Conservation (phyloP, 441 rosid genomes). For the Pelargonium myrrhifolium region DNA sequence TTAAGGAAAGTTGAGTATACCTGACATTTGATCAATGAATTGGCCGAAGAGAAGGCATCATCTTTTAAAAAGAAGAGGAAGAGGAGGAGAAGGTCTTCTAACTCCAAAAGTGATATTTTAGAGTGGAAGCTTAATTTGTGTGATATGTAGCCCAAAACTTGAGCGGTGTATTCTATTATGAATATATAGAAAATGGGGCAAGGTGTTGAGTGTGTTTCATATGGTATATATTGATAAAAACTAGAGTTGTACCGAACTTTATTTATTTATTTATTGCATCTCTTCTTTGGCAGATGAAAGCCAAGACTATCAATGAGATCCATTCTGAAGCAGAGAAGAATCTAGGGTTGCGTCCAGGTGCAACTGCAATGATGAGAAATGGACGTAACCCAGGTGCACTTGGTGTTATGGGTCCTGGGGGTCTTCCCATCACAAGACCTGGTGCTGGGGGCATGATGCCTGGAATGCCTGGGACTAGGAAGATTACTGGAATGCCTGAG, state of each 20-base stretch:
- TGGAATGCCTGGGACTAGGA: conserved; percentile 84
- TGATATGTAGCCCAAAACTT: too few relatives aligned
- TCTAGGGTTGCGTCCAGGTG: conserved; percentile 90
- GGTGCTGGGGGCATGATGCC: conserved; percentile 74
- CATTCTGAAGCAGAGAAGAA: conserved; percentile 85
- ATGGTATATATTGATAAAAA: background rate
- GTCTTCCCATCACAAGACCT: conserved; percentile 53
- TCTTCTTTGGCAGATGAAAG: conserved; percentile 52
- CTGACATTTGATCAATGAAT: too few relatives aligned
- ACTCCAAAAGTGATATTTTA: too few relatives aligned
- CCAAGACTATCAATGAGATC: conserved; percentile 82
- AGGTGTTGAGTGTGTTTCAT: too few relatives aligned
- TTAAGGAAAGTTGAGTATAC: too few relatives aligned
- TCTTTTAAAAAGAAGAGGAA: too few relatives aligned
- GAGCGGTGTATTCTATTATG: too few relatives aligned
- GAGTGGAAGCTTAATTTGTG: too few relatives aligned
- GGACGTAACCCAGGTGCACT: conserved; percentile 40
- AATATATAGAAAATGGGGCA: too few relatives aligned
- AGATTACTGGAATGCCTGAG: conserved; percentile 92
- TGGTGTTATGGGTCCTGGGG: conserved; percentile 42
- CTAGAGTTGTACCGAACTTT: too few relatives aligned
- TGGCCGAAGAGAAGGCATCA: too few relatives aligned
- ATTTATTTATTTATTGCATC: background rate
- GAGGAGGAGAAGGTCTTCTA: too few relatives aligned
- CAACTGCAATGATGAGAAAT: conserved; percentile 68